phyloP scores from a whole-genome alignment of 2,329 filamentous ascomycete genomes.

The Didymella exigua region DNA sequence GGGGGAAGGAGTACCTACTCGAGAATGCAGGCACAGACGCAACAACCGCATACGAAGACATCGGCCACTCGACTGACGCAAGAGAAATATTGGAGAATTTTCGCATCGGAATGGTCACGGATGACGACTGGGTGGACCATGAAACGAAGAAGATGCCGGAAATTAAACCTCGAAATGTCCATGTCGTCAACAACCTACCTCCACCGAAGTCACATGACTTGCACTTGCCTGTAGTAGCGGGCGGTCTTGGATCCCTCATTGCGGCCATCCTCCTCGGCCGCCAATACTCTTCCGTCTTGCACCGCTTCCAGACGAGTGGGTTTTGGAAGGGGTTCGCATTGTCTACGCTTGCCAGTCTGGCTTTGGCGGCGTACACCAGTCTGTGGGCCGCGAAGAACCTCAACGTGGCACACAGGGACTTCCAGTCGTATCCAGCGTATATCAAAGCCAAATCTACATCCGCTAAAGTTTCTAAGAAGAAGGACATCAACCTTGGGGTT shows the following conservation, averaged over 20 bases:
- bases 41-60: slow-evolving; percentile 52
- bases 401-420: slow-evolving; percentile 21
- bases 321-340: slow-evolving; percentile 24
- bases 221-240: slow-evolving; percentile 4
- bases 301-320: slow-evolving; percentile 9
- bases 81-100: slow-evolving; percentile 50
- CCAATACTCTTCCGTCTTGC: slow-evolving; percentile 12
- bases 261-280: slow-evolving; percentile 11
- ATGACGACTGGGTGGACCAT: slow-evolving; percentile 24
- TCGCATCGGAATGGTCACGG: slow-evolving; percentile 34
- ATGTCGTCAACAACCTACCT: slow-evolving; percentile 21
- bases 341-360: slow-evolving; percentile 16
- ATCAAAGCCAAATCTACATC: slow-evolving; percentile 19
- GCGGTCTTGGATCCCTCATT: slow-evolving; percentile 7
- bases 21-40: slow-evolving; percentile 54
- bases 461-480: slow-evolving; percentile 11
- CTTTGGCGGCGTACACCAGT: slow-evolving; percentile 13
- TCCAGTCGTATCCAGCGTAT: slow-evolving; percentile 21
- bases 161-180: slow-evolving; percentile 23
- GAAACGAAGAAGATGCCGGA: slow-evolving; percentile 47
- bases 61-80: slow-evolving; percentile 56
- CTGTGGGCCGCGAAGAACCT: slow-evolving; percentile 19
- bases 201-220: slow-evolving; percentile 10
- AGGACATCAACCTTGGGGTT: slow-evolving; percentile 49
- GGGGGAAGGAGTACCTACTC: slow-evolving; percentile 49